Conservation (phyloP, 805 yeast species). For the Starmerella khaoyaiensis region DNA sequence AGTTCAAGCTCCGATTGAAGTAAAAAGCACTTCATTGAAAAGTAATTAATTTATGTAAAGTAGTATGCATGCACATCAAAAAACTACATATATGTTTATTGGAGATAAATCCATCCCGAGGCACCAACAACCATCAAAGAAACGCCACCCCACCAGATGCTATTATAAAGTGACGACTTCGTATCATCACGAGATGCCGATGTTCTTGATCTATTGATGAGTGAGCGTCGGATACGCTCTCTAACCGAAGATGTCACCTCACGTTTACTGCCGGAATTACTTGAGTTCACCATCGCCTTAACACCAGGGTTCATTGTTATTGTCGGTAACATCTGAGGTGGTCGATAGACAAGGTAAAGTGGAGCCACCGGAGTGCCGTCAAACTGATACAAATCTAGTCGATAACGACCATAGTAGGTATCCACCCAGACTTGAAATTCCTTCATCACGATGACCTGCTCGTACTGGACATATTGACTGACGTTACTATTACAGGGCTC, state of each 20-base stretch:
- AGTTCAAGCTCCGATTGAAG: neutral
- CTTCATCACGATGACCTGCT: constrained; percentile 48
- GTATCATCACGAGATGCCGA: constrained; percentile 36
- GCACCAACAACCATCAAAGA: constrained; percentile 30
- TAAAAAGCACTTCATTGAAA: neutral
- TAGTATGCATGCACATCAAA: neutral
- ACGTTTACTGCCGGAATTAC: constrained; percentile 4
- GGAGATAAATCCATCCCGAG: constrained; percentile 20
- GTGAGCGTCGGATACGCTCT: constrained; percentile 47
- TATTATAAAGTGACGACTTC: constrained; percentile 17
- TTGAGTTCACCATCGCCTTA: constrained; percentile 29
- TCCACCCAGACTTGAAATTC: constrained; percentile 51
- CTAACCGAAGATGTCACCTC: constrained; percentile 11
- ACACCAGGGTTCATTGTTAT: constrained; percentile 63
- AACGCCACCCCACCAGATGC: constrained; percentile 33
- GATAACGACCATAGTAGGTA: constrained; percentile 71
- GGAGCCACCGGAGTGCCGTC: constrained; percentile 73
- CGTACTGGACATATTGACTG: constrained; percentile 50
- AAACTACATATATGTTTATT: constrained; percentile 1
- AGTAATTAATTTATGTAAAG: neutral
- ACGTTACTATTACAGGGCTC: constrained; percentile 60
- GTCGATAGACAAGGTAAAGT: constrained; percentile 77
- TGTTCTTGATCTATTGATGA: constrained; percentile 71
- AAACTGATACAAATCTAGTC: constrained; percentile 57
- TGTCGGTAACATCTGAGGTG: constrained; percentile 95